Conservation (phyloP, 164 flowering plant species). For the Dillenia turbinata region DNA sequence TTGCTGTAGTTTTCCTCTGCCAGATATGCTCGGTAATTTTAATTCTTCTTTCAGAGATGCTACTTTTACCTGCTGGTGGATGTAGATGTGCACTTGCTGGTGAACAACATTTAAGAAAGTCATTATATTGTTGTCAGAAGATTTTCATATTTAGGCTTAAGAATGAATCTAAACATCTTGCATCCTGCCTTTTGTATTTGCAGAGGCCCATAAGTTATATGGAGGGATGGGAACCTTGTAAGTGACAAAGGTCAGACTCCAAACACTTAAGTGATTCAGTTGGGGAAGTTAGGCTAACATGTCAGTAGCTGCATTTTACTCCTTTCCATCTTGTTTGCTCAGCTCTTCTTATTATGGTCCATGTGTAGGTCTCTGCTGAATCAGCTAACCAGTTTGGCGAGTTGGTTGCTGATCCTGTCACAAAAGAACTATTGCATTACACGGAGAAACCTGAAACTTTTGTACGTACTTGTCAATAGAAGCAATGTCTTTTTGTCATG, state of each 20-base stretch:
- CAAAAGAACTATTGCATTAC: constrained; percentile 90
- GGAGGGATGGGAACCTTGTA: constrained; percentile 95
- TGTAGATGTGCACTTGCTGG: too few species aligned
- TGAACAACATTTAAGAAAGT: background rate
- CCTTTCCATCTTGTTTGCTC: too few species aligned
- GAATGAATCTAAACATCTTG: background rate
- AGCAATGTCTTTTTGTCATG: background rate
- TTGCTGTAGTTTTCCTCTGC: constrained; percentile 92
- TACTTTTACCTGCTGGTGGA: too few species aligned
- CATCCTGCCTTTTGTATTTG: constrained; percentile 13
- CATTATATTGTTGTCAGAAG: background rate
- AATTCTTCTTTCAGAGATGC: background rate
- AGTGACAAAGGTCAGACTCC: constrained; percentile 73
- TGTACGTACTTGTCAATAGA: constrained; percentile 44
- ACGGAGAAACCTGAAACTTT: constrained; percentile 98
- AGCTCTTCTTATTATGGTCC: too few species aligned
- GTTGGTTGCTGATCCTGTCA: constrained; percentile 83
- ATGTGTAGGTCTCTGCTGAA: constrained; percentile 80
- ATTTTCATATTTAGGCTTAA: too few species aligned
- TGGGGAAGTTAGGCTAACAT: background rate
- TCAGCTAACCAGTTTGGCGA: constrained; percentile 93
- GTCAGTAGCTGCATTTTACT: background rate
- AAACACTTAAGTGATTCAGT: background rate
- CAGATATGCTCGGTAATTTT: constrained; percentile 81
- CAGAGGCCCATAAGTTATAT: constrained; percentile 81